A percentile compares a stretch with the other conserved stretches of the same genome.
Conservation (phyloP, 179 eudicot genomes). For the Beta lomatogona region DNA sequence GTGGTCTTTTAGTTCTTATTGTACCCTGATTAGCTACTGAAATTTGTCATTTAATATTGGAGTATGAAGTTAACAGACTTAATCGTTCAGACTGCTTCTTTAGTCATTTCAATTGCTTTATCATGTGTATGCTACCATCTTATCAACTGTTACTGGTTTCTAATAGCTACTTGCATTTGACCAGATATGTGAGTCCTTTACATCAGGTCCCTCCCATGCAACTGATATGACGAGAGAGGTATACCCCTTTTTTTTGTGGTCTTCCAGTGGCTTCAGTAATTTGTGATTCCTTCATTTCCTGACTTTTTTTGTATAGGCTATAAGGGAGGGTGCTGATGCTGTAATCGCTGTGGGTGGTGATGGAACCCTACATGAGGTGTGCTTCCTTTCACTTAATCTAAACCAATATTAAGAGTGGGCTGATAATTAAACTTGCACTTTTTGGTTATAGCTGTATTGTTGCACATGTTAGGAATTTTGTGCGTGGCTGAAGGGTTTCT, state of each 20-base stretch:
- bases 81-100: neutral
- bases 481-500: neutral
- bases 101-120: neutral
- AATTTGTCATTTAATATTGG: neutral
- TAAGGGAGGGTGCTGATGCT: constrained; percentile 89
- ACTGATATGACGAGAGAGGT: constrained; percentile 95
- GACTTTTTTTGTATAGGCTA: constrained; percentile 54
- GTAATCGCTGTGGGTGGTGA: constrained; percentile 98
- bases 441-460: neutral
- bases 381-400: constrained; percentile 17
- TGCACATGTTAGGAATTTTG: neutral
- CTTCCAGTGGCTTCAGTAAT: neutral
- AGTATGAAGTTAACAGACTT: neutral
- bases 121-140: neutral
- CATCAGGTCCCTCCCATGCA: constrained; percentile 91
- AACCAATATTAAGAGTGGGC: neutral
- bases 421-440: neutral
- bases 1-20: too few relatives aligned
- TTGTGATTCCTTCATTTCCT: neutral
- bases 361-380: constrained; percentile 97
- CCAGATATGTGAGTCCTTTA: constrained; percentile 85
- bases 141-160: constrained; percentile 7
- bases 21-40: neutral
- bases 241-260: neutral
- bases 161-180: constrained; percentile 19